These are phyloP conservation scores for Hypoxylon sp. DNA, from an alignment of 2,329 filamentous ascomycete genomes.

Conservation along the genomic window DNA sequence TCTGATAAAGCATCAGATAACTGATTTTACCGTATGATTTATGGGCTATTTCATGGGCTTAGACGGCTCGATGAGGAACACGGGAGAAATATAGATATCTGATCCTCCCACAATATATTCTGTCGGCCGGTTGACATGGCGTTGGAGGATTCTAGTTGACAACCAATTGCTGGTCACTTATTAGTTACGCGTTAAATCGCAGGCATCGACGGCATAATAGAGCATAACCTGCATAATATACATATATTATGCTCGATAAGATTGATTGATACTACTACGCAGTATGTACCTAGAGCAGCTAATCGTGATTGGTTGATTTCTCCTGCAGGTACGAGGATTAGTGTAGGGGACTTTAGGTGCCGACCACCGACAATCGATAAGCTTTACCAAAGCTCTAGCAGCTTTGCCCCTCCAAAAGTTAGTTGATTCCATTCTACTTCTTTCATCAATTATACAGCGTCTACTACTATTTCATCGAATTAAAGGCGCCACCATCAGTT, in stretches of 20 bases:
- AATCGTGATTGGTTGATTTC: slow-evolving; percentile 12
- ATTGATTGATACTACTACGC: neutral
- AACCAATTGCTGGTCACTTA: neutral
- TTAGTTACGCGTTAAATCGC: too few relatives aligned
- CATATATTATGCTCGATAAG: neutral
- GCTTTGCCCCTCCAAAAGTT: slow-evolving; percentile 45
- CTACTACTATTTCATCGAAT: slow-evolving; percentile 54
- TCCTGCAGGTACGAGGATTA: slow-evolving; percentile 17
- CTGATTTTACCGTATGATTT: slow-evolving; percentile 4
- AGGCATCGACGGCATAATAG: too few relatives aligned
- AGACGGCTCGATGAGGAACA: neutral
- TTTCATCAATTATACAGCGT: slow-evolving; percentile 14
- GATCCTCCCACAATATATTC: neutral
- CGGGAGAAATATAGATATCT: neutral
- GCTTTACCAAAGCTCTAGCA: slow-evolving; percentile 29
- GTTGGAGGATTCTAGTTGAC: neutral
- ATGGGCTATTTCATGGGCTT: neutral
- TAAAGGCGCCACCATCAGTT: slow-evolving; percentile 47
- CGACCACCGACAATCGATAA: slow-evolving; percentile 31
- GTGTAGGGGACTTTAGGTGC: slow-evolving; percentile 21
- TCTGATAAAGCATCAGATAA: slow-evolving; percentile 30
- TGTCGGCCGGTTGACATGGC: neutral
- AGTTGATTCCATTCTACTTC: slow-evolving; percentile 14
- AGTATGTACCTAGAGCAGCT: too few relatives aligned
- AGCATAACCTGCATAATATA: neutral